Conservation (phyloP, 345 rosid genomes). For the Arabidopsis arenosa region DNA sequence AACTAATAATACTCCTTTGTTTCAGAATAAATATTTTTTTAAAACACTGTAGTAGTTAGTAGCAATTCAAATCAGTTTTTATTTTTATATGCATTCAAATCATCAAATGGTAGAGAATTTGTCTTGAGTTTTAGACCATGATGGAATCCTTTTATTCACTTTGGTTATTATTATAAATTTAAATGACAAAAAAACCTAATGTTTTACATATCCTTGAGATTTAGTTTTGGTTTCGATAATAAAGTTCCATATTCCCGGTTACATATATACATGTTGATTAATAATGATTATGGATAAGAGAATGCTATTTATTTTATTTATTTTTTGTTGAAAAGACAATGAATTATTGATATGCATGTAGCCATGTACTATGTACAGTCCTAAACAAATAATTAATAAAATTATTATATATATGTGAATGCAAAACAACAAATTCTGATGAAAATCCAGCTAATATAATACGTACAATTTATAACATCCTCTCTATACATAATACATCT, state of each 20-base stretch:
- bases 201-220: background rate
- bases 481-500: background rate
- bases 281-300: background rate
- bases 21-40: no score
- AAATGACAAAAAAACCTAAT: background rate
- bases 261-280: background rate
- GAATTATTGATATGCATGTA: conserved; percentile 34
- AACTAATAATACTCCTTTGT: no score
- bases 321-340: background rate
- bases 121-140: no score
- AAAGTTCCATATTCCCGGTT: background rate
- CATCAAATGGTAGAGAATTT: no score
- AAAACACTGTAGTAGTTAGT: no score
- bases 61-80: no score
- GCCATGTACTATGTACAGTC: conserved; percentile 15
- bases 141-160: no score
- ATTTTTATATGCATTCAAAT: no score
- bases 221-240: background rate
- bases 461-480: background rate
- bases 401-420: conserved; percentile 7
- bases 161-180: background rate
- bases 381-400: background rate
- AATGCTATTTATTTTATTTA: background rate
- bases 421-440: conserved; percentile 20
- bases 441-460: conserved; percentile 26